Percentiles rank a stretch among this genome's conserved stretches.
Conservation (phyloP, 345 rosid species). For the Aquilaria malaccensis region DNA sequence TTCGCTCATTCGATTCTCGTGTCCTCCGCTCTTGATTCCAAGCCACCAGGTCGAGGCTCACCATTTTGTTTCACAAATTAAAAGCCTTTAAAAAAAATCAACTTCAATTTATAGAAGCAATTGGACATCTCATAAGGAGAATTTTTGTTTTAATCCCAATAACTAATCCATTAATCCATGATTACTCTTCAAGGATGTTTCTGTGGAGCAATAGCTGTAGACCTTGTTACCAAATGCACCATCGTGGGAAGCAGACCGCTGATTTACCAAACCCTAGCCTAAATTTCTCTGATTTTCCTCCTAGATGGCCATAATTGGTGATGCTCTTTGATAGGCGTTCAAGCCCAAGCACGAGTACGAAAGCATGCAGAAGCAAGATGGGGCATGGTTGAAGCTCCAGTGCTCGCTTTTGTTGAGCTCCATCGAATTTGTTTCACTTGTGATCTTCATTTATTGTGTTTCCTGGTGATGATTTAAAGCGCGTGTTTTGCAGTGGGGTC, state of each 20-base stretch:
- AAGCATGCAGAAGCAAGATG: slow-evolving; percentile 73
- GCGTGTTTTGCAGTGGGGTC: slow-evolving; percentile 66
- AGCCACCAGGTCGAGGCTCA: no score
- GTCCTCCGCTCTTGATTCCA: no score
- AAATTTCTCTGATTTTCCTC: neutral
- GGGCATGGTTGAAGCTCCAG: slow-evolving; percentile 70
- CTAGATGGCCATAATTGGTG: slow-evolving; percentile 66
- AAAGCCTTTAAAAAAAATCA: no score
- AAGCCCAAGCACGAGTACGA: slow-evolving; percentile 91
- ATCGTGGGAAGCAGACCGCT: neutral
- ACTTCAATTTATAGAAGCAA: no score
- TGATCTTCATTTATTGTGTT: slow-evolving; percentile 58
- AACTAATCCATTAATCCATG: no score
- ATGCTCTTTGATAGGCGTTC: slow-evolving; percentile 86
- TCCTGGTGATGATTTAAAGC: slow-evolving; percentile 41
- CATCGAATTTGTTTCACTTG: slow-evolving; percentile 30
- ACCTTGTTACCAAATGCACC: neutral
- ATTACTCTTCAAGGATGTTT: neutral
- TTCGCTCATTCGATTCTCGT: no score
- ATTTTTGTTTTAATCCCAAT: no score
- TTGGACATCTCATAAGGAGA: no score
- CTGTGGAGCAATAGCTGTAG: no score
- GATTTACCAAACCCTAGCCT: neutral
- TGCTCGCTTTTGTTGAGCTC: slow-evolving; percentile 32
- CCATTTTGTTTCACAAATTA: no score